Percentiles rank a stretch among this genome's conserved stretches.
Evolutionary conservation across 225 moss, liverwort and hornwort genomes (phyloP).

Genomic region (Sphagnum contortum): DNA sequence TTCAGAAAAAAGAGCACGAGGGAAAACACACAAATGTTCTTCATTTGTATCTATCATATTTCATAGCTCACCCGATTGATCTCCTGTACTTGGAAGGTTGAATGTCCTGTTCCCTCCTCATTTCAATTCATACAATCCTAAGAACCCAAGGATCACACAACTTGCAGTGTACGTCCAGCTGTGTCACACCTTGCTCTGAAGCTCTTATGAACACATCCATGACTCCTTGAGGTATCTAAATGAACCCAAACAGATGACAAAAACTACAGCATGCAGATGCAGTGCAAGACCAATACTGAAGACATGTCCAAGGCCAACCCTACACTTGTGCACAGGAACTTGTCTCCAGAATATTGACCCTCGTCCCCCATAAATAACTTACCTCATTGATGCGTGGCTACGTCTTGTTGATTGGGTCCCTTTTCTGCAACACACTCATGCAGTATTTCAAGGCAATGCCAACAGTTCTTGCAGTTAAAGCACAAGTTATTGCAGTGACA

Average conservation of each 20-base stretch:
- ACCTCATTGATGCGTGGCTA: constrained; percentile 49
- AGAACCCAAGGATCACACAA: constrained; percentile 29
- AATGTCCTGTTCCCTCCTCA: background rate
- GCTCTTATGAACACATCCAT: constrained; percentile 52
- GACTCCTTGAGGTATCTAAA: constrained; percentile 28
- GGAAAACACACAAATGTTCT: constrained; percentile 36
- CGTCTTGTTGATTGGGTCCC: constrained; percentile 49
- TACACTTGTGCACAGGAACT: constrained; percentile 47
- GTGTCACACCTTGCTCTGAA: constrained; percentile 20
- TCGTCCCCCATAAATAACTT: constrained; percentile 9
- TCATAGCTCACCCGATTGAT: constrained; percentile 28
- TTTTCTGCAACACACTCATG: constrained; percentile 21
- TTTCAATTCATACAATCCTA: constrained; percentile 24
- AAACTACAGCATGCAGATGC: constrained; percentile 37
- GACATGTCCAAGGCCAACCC: constrained; percentile 26
- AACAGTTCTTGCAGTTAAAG: too few relatives aligned
- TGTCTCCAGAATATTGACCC: constrained; percentile 45
- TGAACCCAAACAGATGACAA: constrained; percentile 22
- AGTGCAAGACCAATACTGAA: constrained; percentile 34
- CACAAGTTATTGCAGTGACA: background rate
- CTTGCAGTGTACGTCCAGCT: constrained; percentile 23
- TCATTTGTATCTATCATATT: constrained; percentile 41
- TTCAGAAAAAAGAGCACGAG: constrained; percentile 28
- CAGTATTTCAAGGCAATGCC: background rate
- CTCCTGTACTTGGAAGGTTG: constrained; percentile 25